Evolutionary conservation across 2,329 filamentous ascomycete species (phyloP), one percentile per base, ranked within the genome.

Genomic region (Graphiopsis chlorocephala): DNA sequence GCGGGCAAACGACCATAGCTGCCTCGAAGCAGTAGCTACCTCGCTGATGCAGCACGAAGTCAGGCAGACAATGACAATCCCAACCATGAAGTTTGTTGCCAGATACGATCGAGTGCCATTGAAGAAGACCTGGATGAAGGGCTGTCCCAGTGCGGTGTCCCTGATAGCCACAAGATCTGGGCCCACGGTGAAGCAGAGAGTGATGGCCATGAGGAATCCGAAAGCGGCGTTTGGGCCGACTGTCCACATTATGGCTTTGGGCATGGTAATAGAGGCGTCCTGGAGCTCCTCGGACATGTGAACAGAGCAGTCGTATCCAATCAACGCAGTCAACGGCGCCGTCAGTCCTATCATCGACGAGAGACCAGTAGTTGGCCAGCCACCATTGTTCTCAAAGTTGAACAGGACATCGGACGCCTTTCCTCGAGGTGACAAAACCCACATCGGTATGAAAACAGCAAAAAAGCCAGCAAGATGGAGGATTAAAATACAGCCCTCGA

Each of bases 51-150:
- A 75, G 14, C 69, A 72, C 67, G 74, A 76, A 69, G 73, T 74
- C 28, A 79, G 75, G 68, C 29, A 57, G 35, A 59, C 56, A 7
- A 64, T 59, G 35, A 68, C 64, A 35, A 67, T 64, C 20, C 48
- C 42, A 14, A 69, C 69, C 60, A 76, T 71, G n/a, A 72, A 69
- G 12, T 69, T 75, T 7, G 74, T 72, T 17, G 71, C 74, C 5
- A 66, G 67, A 26, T 69, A 68, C 12, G 67, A 68, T 48, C 56
- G 55, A 26, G 62, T 64, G 42, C 78, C 78, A 55, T 79, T 68
- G 57, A 76, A 72, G 48, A 85, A 82, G 29, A 82, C 80, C 20
- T 81, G 77, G 69, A 81, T 76, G 67, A 83, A 77, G 11, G 82
- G 78, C 58, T 79, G 81, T 10, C 70, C 0, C 77, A 74, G 14